Conservation (phyloP, 306 rosid species). For the Glycine soja region DNA sequence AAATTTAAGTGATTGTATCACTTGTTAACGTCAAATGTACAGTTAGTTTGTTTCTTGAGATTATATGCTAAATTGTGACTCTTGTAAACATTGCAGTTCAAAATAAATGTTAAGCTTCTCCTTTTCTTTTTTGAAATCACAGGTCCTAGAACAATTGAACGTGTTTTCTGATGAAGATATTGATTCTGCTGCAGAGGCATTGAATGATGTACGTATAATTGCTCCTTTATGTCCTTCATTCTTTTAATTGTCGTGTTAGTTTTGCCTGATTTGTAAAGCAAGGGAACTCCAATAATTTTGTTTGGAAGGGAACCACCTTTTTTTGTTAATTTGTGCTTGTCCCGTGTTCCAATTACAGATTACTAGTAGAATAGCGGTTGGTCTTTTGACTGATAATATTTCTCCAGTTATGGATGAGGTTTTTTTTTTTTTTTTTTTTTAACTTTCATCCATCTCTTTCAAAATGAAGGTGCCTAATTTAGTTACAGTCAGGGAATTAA, state of each 20-base stretch:
- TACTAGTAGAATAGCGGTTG: conserved; percentile 29
- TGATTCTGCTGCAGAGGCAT: conserved; percentile 87
- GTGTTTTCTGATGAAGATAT: conserved; percentile 83
- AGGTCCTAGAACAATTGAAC: conserved; percentile 84
- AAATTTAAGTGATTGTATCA: conserved; percentile 40
- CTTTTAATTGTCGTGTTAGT: conserved; percentile 19
- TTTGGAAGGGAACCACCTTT: not conserved
- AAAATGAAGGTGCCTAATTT: conserved; percentile 10
- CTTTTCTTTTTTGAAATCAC: conserved; percentile 44
- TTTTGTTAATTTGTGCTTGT: not conserved
- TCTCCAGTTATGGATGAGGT: conserved; percentile 6
- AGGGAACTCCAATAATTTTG: conserved; percentile 8
- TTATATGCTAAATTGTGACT: not conserved
- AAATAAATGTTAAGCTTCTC: conserved; percentile 23
- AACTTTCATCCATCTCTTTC: conserved; percentile 12
- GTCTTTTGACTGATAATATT: not conserved
- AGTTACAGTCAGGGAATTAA: conserved; percentile 20
- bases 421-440: conserved; percentile 15
- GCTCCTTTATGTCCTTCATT: conserved; percentile 29
- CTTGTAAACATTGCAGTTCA: conserved; percentile 1
- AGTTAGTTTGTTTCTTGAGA: conserved; percentile 26
- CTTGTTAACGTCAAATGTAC: conserved; percentile 13
- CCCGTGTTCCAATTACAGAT: conserved; percentile 9
- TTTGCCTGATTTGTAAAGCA: not conserved
- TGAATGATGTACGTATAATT: conserved; percentile 72